A percentile compares a stretch with the other conserved stretches of the same genome.
These are phyloP conservation scores for Zangia roseola DNA, from an alignment of 768 basidiomycete genomes.

Conservation along the genomic window DNA sequence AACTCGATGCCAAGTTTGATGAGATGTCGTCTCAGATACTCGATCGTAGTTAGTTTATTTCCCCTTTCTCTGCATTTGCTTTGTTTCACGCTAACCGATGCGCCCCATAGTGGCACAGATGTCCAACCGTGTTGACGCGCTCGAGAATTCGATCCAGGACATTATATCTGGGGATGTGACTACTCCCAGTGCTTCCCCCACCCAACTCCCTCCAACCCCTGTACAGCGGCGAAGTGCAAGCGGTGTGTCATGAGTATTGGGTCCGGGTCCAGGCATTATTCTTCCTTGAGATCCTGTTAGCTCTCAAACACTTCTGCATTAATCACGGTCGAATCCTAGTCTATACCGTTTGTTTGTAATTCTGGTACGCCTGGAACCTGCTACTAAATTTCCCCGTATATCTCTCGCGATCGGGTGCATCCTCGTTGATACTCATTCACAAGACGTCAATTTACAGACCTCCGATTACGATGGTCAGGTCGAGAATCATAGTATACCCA, in stretches of 20 bases:
- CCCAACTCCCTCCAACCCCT: slow-evolving; percentile 36
- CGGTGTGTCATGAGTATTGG: slow-evolving; percentile 20
- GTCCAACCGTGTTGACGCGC: slow-evolving; percentile 86
- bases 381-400: no score
- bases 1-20: slow-evolving; percentile 88
- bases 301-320: slow-evolving; percentile 14
- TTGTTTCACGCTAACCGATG: slow-evolving; percentile 6
- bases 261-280: slow-evolving; percentile 6
- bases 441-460: not conserved
- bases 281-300: slow-evolving; percentile 13
- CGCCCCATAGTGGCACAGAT: slow-evolving; percentile 76
- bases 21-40: slow-evolving; percentile 91
- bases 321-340: slow-evolving; percentile 14
- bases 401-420: not conserved
- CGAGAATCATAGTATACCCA: slow-evolving; percentile 5
- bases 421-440: not conserved
- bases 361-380: not conserved
- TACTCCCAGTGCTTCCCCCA: slow-evolving; percentile 55
- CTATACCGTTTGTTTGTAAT: slow-evolving; percentile 18
- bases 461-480: slow-evolving; percentile 10
- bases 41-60: slow-evolving; percentile 62
- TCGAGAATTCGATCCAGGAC: slow-evolving; percentile 90
- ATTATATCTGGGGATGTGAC: slow-evolving; percentile 76
- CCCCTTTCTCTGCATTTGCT: slow-evolving; percentile 2
- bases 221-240: slow-evolving; percentile 46